Percentiles rank a stretch among this genome's conserved stretches.
phyloP scores from a whole-genome alignment of 2,329 filamentous ascomycete species.

The Trichophyton schoenleinii region DNA sequence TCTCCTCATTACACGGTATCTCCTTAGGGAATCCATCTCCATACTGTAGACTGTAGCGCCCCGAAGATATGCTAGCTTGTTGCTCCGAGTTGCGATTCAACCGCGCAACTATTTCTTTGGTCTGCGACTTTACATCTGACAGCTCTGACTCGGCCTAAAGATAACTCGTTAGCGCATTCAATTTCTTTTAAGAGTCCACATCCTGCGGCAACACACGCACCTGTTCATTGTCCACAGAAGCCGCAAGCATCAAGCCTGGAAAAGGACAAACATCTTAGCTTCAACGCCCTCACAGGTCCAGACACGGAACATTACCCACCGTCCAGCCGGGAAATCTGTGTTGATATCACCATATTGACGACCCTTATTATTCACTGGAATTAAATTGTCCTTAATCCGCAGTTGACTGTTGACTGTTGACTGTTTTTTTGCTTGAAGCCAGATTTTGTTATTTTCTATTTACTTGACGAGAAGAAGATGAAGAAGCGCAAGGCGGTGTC shows the following conservation, averaged over 20 bases:
- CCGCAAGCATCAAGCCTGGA: conserved; percentile 82
- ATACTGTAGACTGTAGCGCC: conserved; percentile 74
- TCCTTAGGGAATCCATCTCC: conserved; percentile 17
- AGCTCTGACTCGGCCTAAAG: conserved; percentile 57
- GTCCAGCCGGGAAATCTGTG: conserved; percentile 86
- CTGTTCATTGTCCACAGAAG: conserved; percentile 84
- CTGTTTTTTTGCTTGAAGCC: background rate
- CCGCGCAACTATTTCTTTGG: conserved; percentile 78
- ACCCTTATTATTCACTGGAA: background rate
- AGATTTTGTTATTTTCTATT: background rate
- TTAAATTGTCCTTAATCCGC: background rate
- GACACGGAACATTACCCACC: conserved; percentile 41
- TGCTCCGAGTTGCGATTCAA: conserved; percentile 79
- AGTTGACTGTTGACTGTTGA: background rate
- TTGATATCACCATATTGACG: conserved; percentile 66
- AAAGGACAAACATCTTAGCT: conserved; percentile 10
- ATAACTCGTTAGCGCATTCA: background rate
- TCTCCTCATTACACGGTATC: background rate
- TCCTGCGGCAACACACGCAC: conserved; percentile 28
- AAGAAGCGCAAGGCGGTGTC: conserved; percentile 24
- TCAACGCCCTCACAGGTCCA: background rate
- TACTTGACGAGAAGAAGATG: background rate
- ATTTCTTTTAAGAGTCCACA: background rate
- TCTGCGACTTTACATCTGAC: conserved; percentile 76
- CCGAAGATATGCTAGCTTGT: conserved; percentile 83